A percentile compares a stretch with the other conserved stretches of the same genome.
Evolutionary conservation across 1,284 basidiomycete genomes (phyloP).

Genomic region (Cryptococcus sp.): DNA sequence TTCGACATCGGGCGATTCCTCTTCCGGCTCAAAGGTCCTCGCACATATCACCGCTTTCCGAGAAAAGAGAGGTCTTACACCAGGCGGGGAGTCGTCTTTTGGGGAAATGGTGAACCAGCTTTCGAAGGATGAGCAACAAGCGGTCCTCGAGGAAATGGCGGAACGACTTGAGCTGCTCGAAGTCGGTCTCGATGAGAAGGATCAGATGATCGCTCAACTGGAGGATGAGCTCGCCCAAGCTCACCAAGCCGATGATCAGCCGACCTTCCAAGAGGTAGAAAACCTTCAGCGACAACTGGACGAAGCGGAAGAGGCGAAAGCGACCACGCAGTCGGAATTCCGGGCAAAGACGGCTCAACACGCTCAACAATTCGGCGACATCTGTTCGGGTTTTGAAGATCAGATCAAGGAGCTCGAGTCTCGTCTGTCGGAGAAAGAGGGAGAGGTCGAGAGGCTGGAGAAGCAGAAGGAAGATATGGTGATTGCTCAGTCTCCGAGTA

Average conservation of each 20-base stretch:
- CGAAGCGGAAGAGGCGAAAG: conserved; percentile 19
- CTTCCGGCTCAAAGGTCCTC: background rate
- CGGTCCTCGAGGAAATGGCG: conserved; percentile 8
- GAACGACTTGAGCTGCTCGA: conserved; percentile 24
- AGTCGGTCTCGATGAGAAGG: conserved; percentile 25
- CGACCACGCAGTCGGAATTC: conserved; percentile 25
- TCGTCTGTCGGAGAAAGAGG: conserved; percentile 11
- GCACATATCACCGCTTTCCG: conserved; percentile 6
- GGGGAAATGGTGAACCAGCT: background rate
- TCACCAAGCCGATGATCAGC: background rate
- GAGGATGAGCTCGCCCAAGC: conserved; percentile 11
- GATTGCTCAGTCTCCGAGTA: background rate
- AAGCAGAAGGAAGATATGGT: conserved; percentile 11
- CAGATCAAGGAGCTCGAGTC: conserved; percentile 26
- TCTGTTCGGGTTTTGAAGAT: conserved; percentile 31
- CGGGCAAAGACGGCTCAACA: conserved; percentile 37
- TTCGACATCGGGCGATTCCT: background rate
- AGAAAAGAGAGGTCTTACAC: background rate
- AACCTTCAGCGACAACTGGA: conserved; percentile 18
- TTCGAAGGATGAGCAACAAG: background rate
- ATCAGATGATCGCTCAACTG: conserved; percentile 20
- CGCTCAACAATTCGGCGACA: conserved; percentile 33
- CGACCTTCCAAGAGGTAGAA: conserved; percentile 6
- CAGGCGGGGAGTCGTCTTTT: background rate
- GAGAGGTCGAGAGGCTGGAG: too few species aligned